phyloP scores from a whole-genome alignment of 139 green algal species.

The Eudorina sp. region DNA sequence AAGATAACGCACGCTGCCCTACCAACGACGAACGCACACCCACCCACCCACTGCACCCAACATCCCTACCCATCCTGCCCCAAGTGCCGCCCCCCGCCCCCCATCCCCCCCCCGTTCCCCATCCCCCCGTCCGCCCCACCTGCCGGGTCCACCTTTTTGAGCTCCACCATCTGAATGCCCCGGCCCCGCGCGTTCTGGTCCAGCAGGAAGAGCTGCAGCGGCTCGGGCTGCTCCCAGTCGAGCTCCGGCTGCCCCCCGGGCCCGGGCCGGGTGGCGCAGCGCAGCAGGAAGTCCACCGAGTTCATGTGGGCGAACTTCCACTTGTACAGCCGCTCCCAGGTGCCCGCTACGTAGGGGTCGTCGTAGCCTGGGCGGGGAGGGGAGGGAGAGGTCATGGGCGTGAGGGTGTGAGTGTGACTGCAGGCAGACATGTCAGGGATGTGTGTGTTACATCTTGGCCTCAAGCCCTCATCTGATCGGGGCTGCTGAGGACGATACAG shows the following conservation, averaged over 20 bases:
- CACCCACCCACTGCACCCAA: too few species aligned
- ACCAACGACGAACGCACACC: too few species aligned
- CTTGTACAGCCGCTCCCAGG: conserved; percentile 93
- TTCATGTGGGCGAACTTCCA: conserved; percentile 98
- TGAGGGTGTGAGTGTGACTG: background rate
- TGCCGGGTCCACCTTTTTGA: background rate
- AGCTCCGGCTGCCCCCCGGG: background rate
- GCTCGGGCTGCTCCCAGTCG: background rate
- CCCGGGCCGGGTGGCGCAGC: conserved; percentile 5
- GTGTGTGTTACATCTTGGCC: too few species aligned
- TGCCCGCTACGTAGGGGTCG: conserved; percentile 85
- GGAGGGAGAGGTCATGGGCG: background rate
- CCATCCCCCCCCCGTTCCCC: too few species aligned
- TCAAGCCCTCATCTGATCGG: too few species aligned
- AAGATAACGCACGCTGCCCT: too few species aligned
- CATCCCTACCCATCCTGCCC: too few species aligned
- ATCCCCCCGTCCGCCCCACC: too few species aligned
- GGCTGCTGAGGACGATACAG: too few species aligned
- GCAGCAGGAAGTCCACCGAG: conserved; percentile 93
- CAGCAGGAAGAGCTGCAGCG: conserved; percentile 32
- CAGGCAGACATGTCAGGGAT: too few species aligned
- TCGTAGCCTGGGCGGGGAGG: conserved; percentile 48
- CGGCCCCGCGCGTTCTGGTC: background rate
- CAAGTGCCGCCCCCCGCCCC: too few species aligned
- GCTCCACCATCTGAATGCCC: background rate